Base-by-base conservation (phyloP, 1,284 basidiomycete genomes). In the Baeospora myosura region DNA sequence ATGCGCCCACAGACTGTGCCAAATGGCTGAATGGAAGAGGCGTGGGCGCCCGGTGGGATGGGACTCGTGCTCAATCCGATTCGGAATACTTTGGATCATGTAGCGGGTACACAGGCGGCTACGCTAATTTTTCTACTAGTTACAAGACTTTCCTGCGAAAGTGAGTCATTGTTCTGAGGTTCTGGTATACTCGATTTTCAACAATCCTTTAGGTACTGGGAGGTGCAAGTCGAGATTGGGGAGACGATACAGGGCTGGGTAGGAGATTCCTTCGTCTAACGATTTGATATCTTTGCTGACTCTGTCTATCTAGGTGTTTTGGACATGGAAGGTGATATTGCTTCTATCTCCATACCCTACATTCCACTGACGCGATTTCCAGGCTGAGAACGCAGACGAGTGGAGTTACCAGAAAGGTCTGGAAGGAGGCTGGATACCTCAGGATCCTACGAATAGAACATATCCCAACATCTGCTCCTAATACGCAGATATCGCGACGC, bases 1-100 rank as follows among this genome's bases (percentile, higher is more conserved):
- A 73, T 39, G 85, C 88, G 0, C 62, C 75, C 11, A 92, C 88
- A 0, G 89, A 92, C 61, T 92, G 89, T 53, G 83, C 88, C 0
- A 62, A 66, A 51, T 89, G 79, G 73, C 67, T 88, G 5, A 88
- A 88, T 55, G 82, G 81, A 2, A 69, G 80, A 33, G 74, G 73
- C 22, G 63, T 78, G n/a, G 88, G 88, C n/a, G 64, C 78, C 2
- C 69, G 81, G 11, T 85, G 81, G 80, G 81, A 84, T 42, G 74
- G 72, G 1, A 74, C 73, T 1, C 73, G 58, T 49, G 62, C 56
- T 4, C 39, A 38, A 11, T 50, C 34, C 24, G 61, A 60, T 31
- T 62, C 66, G 16, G 57, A 64, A 26, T 62, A 58, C 2, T 70
- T 79, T 41, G 81, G 78, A 7, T 72, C 66, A 40, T 89, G 86